Percentiles rank a stretch among this genome's conserved stretches.
Conservation (phyloP, 2,329 filamentous ascomycete species). For the Capronia americana region DNA sequence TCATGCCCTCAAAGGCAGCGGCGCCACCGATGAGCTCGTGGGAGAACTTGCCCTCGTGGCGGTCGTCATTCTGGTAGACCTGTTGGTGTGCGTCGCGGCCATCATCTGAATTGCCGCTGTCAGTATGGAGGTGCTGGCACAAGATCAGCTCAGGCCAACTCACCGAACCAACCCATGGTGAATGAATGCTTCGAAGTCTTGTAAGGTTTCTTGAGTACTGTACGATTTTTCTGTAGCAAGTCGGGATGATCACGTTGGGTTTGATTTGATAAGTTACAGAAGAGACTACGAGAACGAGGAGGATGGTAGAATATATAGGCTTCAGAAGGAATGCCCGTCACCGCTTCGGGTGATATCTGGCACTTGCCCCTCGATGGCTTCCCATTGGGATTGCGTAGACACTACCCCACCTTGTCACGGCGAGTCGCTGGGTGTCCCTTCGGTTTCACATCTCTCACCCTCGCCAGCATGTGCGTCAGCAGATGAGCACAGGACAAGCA, state of each 20-base stretch:
- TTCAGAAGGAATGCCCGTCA: slow-evolving; percentile 14
- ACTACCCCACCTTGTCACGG: slow-evolving; percentile 21
- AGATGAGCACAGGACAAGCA: slow-evolving; percentile 9
- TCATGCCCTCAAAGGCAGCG: slow-evolving; percentile 80
- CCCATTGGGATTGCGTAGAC: slow-evolving; percentile 16
- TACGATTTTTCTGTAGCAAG: background rate
- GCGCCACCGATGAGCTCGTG: slow-evolving; percentile 79
- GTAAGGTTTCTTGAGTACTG: background rate
- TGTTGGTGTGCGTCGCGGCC: slow-evolving; percentile 61
- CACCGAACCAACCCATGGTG: slow-evolving; percentile 44
- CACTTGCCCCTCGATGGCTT: background rate
- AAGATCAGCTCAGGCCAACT: background rate
- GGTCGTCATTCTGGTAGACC: slow-evolving; percentile 55
- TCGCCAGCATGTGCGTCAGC: slow-evolving; percentile 25
- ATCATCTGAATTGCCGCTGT: slow-evolving; percentile 50
- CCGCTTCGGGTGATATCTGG: background rate
- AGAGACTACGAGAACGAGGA: slow-evolving; percentile 3
- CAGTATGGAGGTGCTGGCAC: slow-evolving; percentile 8
- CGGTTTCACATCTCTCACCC: slow-evolving; percentile 13
- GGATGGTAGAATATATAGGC: slow-evolving; percentile 20
- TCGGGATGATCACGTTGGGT: background rate
- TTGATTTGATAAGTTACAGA: slow-evolving; percentile 3
- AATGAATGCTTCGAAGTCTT: slow-evolving; percentile 13
- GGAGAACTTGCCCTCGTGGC: slow-evolving; percentile 68
- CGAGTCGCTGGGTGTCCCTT: slow-evolving; percentile 10